Evolutionary conservation across 257 asterid genomes (phyloP).

Genomic region (Rauvolfia tetraphylla): DNA sequence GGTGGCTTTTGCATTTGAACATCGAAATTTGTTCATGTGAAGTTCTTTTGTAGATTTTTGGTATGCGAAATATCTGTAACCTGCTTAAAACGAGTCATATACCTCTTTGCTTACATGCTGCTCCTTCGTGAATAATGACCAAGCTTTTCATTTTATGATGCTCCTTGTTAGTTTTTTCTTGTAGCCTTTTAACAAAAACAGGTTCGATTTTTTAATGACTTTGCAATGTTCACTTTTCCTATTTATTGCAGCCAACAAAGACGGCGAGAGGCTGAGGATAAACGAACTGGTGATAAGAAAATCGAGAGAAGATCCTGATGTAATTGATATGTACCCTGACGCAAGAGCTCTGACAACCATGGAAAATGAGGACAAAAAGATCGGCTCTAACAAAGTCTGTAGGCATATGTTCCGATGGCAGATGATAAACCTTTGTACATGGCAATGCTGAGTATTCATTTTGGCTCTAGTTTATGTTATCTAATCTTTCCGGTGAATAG

Average conservation of each 20-base stretch:
- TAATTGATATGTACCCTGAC: neutral
- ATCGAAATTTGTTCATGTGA: neutral
- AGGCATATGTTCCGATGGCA: neutral
- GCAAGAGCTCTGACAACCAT: conserved; percentile 7
- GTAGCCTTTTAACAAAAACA: neutral
- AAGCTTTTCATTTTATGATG: neutral
- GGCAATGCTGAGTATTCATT: neutral
- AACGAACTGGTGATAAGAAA: conserved; percentile 34
- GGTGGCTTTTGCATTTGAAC: neutral
- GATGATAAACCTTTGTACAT: conserved; percentile 3
- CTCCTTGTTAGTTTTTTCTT: neutral
- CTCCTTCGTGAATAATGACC: neutral
- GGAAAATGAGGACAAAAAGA: neutral
- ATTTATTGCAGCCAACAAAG: conserved; percentile 35
- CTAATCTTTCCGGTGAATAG: neutral
- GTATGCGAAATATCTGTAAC: neutral
- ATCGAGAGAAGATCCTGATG: conserved; percentile 39
- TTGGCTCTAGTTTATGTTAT: neutral
- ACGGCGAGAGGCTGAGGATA: conserved; percentile 40
- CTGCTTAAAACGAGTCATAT: neutral
- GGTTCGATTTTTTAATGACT: neutral
- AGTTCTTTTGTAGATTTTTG: neutral
- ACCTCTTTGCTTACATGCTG: neutral
- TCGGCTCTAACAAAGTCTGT: neutral
- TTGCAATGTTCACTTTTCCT: neutral